Base-by-base conservation (phyloP, 2,329 filamentous ascomycete species). In the Endocalyx cinctus region DNA sequence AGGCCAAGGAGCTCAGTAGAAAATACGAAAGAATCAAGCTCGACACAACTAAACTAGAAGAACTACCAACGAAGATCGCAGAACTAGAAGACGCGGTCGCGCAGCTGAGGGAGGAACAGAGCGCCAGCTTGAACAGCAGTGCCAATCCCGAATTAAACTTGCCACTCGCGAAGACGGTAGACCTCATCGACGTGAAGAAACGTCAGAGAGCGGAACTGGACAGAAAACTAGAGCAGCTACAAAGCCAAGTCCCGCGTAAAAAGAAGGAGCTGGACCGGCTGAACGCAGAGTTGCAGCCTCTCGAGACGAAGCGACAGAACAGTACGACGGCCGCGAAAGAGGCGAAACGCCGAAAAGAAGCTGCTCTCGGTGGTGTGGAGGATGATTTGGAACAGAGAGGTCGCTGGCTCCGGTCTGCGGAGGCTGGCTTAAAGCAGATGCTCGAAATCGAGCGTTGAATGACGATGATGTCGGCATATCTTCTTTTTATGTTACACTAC, bases 321-420 rank as follows among this genome's bases (percentile, higher is more conserved):
- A 81, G 76, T 41, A 74, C 74, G 19, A 67, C 75, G 16, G 79
- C 82, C 12, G 84, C 84, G n/a, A 74, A 69, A 45, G 84, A 89
- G 49, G 84, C 84, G 10, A 74, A 71, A 56, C 68, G 77, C 50
- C 71, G 82, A 48, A 82, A 79, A 55, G 82, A 87, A 49, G 72
- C 72, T 10, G 72, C 78, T 7, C 62, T 80, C 6, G 76, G 77
- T 5, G 82, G 80, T 5, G 74, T 79, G 26, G 76, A 77, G 12
- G 84, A 87, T 48, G 83, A 89, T 49, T 57, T 88, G 19, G 85
- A 89, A 55, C 81, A 85, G 58, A 72, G 79, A 47, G 85, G 82
- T 5, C 68, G 84, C 45, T 90, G 85, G 85, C 79, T 80, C 61
- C 74, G 77, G 45, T 80, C 79, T 13, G 78, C 77, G n/a, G 83